phyloP scores from a whole-genome alignment of 73 alveolate genomes.

The Paramecium biaurelia region DNA sequence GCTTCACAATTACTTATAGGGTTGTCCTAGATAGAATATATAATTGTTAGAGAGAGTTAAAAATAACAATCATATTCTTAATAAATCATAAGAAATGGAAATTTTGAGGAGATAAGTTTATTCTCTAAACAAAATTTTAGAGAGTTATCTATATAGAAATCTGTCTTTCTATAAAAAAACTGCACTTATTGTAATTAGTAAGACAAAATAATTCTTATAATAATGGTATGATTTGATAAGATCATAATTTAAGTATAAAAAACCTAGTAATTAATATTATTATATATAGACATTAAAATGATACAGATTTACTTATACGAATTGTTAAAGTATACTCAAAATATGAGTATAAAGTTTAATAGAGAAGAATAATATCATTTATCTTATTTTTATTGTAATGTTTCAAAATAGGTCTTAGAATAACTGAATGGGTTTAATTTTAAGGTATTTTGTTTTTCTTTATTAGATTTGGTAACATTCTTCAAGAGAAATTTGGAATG shows the following conservation, averaged over 20 bases:
- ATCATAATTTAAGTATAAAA: not conserved
- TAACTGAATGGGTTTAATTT: not conserved
- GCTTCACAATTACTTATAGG: not conserved
- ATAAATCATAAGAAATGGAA: not conserved
- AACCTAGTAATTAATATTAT: not conserved
- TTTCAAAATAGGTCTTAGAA: not conserved
- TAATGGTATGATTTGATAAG: slow-evolving; percentile 22
- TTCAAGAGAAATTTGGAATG: not conserved
- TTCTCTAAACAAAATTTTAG: not conserved
- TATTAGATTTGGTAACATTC: not conserved
- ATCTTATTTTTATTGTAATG: not conserved
- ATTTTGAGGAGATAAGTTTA: slow-evolving; percentile 39
- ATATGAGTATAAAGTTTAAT: not conserved
- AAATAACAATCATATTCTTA: not conserved
- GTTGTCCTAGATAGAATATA: not conserved
- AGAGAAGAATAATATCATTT: not conserved
- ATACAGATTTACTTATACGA: not conserved
- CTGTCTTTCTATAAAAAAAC: not conserved
- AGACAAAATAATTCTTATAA: not conserved
- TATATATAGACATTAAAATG: not conserved
- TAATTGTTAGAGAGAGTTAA: not conserved
- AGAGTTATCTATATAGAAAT: not conserved
- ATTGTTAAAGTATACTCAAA: not conserved
- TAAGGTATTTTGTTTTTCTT: not conserved
- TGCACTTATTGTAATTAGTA: not conserved